A percentile compares a stretch with the other conserved stretches of the same genome.
phyloP scores from a whole-genome alignment of 2,329 filamentous ascomycete genomes.

The Aspergillus sp. region DNA sequence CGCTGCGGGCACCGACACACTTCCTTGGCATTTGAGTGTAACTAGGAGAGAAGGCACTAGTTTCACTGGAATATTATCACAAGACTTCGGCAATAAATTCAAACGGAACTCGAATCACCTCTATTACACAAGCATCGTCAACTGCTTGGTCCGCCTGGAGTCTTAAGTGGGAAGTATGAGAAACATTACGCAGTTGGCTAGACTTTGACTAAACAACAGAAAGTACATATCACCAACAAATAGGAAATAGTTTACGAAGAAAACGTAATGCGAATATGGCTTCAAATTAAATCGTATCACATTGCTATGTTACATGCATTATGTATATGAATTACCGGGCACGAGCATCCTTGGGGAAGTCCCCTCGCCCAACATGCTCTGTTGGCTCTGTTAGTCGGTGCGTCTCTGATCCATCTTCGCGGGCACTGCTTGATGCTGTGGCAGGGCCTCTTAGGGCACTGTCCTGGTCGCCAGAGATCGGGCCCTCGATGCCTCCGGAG shows the following conservation, averaged over 20 bases:
- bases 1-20: background rate
- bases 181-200: no score
- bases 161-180: no score
- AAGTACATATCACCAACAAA: background rate
- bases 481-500: slow-evolving; percentile 57
- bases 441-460: slow-evolving; percentile 60
- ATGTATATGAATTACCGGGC: slow-evolving; percentile 38
- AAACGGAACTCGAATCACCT: background rate
- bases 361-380: slow-evolving; percentile 55
- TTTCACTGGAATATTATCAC: background rate
- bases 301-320: slow-evolving; percentile 4
- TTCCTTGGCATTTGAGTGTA: background rate
- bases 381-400: slow-evolving; percentile 53
- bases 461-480: slow-evolving; percentile 50
- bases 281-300: background rate
- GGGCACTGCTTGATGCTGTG: slow-evolving; percentile 55
- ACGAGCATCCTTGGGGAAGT: slow-evolving; percentile 61
- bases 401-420: slow-evolving; percentile 51
- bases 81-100: background rate
- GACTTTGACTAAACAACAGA: background rate
- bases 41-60: background rate
- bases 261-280: background rate
- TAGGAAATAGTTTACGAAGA: background rate
- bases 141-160: no score
- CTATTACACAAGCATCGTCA: background rate